These are phyloP conservation scores for Nadsonia starkeyi-henricii DNA, from an alignment of 1,139 yeast species.

Conservation along the genomic window DNA sequence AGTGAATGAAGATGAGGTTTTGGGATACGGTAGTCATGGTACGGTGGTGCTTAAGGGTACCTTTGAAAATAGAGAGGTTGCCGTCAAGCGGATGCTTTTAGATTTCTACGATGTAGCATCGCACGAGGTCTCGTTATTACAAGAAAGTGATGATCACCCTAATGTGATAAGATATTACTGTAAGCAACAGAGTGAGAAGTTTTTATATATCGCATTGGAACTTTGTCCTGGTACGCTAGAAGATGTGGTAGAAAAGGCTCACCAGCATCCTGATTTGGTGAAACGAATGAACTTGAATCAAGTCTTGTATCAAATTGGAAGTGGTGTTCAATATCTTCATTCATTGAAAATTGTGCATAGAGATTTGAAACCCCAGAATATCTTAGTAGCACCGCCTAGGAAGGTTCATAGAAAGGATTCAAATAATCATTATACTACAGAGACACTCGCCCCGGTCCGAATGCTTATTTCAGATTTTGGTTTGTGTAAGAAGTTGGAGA, in stretches of 20 bases:
- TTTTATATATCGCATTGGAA: conserved; percentile 85
- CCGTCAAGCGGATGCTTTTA: conserved; percentile 83
- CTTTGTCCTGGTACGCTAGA: conserved; percentile 81
- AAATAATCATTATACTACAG: conserved; percentile 13
- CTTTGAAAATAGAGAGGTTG: conserved; percentile 87
- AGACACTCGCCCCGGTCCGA: conserved; percentile 32
- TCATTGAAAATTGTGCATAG: conserved; percentile 87
- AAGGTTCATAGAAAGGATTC: conserved; percentile 17
- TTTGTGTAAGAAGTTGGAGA: conserved; percentile 77
- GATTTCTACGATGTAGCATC: conserved; percentile 92
- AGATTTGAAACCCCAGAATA: conserved; percentile 92
- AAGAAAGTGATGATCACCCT: conserved; percentile 94
- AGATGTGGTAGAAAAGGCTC: conserved; percentile 42
- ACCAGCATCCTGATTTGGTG: conserved; percentile 22
- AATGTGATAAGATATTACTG: conserved; percentile 88
- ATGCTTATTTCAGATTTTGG: conserved; percentile 91
- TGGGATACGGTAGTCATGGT: conserved; percentile 96
- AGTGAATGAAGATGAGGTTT: conserved; percentile 48
- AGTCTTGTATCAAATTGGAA: conserved; percentile 62
- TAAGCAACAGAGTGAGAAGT: conserved; percentile 76
- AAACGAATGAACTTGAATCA: conserved; percentile 34
- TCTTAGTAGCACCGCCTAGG: conserved; percentile 65
- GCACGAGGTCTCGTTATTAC: conserved; percentile 78
- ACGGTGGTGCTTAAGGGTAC: conserved; percentile 85
- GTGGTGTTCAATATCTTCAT: conserved; percentile 80